These are phyloP conservation scores for Astragalus glycyphyllos DNA, from an alignment of 306 rosid genomes.

Conservation along the genomic window DNA sequence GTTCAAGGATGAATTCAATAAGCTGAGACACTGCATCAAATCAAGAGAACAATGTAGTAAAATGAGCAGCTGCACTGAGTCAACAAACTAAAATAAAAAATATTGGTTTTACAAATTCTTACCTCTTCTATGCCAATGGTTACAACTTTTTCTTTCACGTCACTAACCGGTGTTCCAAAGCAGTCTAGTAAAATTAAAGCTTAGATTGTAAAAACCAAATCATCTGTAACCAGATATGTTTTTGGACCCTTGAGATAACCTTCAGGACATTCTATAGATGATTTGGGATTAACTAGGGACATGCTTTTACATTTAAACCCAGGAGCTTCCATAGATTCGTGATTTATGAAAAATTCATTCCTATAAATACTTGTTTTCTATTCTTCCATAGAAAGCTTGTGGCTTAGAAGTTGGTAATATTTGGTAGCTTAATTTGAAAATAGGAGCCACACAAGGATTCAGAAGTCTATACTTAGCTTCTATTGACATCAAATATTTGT, in stretches of 20 bases:
- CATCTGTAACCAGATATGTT: background rate
- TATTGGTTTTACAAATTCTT: background rate
- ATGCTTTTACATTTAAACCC: background rate
- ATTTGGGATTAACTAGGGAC: background rate
- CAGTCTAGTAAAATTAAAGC: background rate
- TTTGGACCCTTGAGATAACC: background rate
- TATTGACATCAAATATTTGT: background rate
- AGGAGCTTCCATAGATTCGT: background rate
- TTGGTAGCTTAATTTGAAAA: background rate
- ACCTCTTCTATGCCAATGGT: background rate
- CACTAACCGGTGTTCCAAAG: background rate
- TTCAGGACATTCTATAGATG: background rate
- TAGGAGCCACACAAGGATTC: background rate
- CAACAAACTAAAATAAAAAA: background rate
- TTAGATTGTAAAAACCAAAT: too few species aligned
- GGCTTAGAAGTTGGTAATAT: background rate
- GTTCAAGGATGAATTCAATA: background rate
- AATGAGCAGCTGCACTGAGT: background rate
- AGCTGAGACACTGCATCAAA: background rate
- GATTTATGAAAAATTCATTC: background rate
- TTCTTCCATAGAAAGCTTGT: background rate
- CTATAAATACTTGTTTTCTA: too few species aligned
- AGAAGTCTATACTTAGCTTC: background rate
- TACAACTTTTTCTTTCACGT: slow-evolving; percentile 3
- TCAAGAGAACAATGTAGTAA: background rate